Evolutionary conservation across 2,329 filamentous ascomycete species (phyloP), one percentile per base, ranked within the genome.

Genomic region (Claviceps monticola): DNA sequence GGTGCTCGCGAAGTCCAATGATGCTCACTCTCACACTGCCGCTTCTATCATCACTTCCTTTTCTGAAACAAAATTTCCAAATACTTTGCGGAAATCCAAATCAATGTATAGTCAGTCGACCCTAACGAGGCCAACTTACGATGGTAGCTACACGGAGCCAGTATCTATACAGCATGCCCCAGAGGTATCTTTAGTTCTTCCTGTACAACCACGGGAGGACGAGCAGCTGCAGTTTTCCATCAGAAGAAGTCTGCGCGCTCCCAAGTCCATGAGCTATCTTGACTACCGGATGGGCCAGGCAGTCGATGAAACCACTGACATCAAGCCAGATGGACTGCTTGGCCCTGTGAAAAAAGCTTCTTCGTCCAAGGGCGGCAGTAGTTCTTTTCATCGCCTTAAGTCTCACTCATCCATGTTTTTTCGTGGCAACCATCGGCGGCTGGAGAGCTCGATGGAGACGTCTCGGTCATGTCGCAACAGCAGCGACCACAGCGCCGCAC

Each of bases 181-280:
- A 50, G 48, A 2, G 38, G 52, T 46, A 38, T 43, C 19, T 44
- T 50, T 2, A 14, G 42, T 38, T 13, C n/a, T 41, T 34, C 51
- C 48, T 19, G 19, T 21, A 16, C 48, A 48, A 13, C 58, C 59
- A 19, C 62, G 64, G 16, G 65, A 68, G 37, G 66, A 68, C 38
- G 55, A 62, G 8, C 57, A 56, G 1, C 46, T 60, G 16, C 56
- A 57, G 37, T 48, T 52, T 4, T 37, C 29, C 8, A 46, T 39
- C 1, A 44, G 45, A 8, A 51, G 48, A 23, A 45, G 48, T 2
- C 56, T 79, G 16, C 70, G 73, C 54, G 63, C 71, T 3, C 74
- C 74, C 0, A 78, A 73, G 49, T 82, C 79, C 2, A 78, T 77
- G 74, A 76, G 72, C 55, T 76, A 79, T 55, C 62, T 79, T 26